Percentiles rank a stretch among this genome's conserved stretches.
Conservation (phyloP, 2,329 filamentous ascomycete genomes). For the Diplodia scrobiculata region DNA sequence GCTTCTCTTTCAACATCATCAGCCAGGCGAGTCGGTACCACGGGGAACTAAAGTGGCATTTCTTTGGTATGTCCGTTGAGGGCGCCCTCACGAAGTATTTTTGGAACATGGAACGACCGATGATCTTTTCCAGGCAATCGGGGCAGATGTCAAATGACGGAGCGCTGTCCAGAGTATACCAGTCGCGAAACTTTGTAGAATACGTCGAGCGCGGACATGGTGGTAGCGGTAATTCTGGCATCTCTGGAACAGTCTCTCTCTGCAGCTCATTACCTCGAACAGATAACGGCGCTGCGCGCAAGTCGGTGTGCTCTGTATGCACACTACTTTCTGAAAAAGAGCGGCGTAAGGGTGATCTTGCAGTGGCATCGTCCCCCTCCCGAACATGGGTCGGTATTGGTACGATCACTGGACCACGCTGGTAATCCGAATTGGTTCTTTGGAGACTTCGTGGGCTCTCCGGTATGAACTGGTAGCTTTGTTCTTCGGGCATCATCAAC, state of each 20-base stretch:
- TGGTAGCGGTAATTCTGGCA: constrained; percentile 50
- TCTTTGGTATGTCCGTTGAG: constrained; percentile 59
- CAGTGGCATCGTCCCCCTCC: constrained; percentile 8
- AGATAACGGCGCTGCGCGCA: neutral
- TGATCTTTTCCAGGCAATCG: constrained; percentile 71
- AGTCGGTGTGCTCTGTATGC: neutral
- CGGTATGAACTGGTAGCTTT: constrained; percentile 45
- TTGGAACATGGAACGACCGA: constrained; percentile 68
- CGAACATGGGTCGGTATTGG: constrained; percentile 20
- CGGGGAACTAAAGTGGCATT: constrained; percentile 77
- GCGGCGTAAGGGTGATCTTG: constrained; percentile 13
- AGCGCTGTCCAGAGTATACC: constrained; percentile 74
- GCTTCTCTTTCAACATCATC: constrained; percentile 70
- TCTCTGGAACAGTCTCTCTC: neutral
- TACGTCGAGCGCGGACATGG: constrained; percentile 69
- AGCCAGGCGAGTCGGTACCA: constrained; percentile 88
- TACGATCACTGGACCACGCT: neutral
- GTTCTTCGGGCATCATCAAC: constrained; percentile 48
- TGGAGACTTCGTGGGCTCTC: constrained; percentile 19
- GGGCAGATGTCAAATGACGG: constrained; percentile 80
- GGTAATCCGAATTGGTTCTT: constrained; percentile 11
- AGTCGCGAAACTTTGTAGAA: constrained; percentile 69
- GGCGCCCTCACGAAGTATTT: constrained; percentile 66
- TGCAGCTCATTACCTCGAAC: neutral
- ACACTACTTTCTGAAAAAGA: constrained; percentile 23